Base-by-base conservation (phyloP, 2,329 filamentous ascomycete species). In the Didymella glomerata region DNA sequence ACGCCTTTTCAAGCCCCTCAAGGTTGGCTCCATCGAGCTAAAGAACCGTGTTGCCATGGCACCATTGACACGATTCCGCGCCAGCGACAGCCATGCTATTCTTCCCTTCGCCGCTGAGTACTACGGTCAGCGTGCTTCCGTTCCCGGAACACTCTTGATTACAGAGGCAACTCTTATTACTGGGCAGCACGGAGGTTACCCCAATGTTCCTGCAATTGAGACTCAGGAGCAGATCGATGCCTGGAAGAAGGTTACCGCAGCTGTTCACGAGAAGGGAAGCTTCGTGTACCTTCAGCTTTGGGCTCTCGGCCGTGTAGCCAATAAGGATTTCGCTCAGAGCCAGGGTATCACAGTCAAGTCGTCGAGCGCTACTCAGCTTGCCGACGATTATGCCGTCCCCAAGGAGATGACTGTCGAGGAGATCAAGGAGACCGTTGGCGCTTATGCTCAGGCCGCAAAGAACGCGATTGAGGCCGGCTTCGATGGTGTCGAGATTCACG, bases 211-310 rank as follows among this genome's bases (percentile, higher is more conserved):
- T 0, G 86, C 86, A 25, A 85, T 88, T 67, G 88, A 80, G 68
- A 83, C 72, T 20, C 74, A 81, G 0, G 66, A 60, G 20, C 73
- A 76, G 48, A 73, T 88, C 41, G 80, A 79, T 1, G 83, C 79
- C 0, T 91, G 88, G 88, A 85, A 82, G 61, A 76, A 81, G 14
- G 77, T 90, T 41, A 87, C 84, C 2, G 82, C 86, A 25, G 84
- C 83, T 0, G 86, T 91, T 0, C 89, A 91, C 70, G 79, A 79
- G 22, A 88, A 88, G 66, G 84, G 84, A 5, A 83, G 81, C 18
- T 85, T 81, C 68, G 86, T 90, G 50, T 89, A 81, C 75, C 72
- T 82, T 2, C 89, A 91, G 68, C 78, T 91, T 0, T 90, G 86
- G 81, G 83, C 82, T 0, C 77, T 86, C 6, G 88, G 89, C 4